Conservation (phyloP, 139 green algal genomes). For the Picochlorum sp. region DNA sequence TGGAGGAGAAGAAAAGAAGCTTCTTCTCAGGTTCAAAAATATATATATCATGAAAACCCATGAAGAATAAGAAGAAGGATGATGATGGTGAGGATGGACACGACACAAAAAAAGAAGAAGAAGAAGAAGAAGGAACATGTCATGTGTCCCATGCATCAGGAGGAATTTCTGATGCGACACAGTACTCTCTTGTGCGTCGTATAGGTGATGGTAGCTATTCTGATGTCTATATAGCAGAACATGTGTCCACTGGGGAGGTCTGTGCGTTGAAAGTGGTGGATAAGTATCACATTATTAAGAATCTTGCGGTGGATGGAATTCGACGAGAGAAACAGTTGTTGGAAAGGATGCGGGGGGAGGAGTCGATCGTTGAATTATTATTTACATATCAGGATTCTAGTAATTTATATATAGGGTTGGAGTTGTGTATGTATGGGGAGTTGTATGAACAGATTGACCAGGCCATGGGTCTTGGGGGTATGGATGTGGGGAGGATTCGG, state of each 20-base stretch:
- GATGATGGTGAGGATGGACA: no score
- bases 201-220: slow-evolving; percentile 61
- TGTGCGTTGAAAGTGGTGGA: slow-evolving; percentile 64
- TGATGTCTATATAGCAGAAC: slow-evolving; percentile 43
- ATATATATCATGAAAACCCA: no score
- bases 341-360: slow-evolving; percentile 36
- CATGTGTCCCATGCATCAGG: no score
- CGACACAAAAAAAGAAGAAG: no score
- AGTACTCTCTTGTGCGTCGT: slow-evolving; percentile 28
- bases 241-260: slow-evolving; percentile 15
- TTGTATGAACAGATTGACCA: slow-evolving; percentile 44
- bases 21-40: no score
- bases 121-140: no score
- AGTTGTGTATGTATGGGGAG: slow-evolving; percentile 43
- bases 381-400: slow-evolving; percentile 59
- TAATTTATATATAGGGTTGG: slow-evolving; percentile 42
- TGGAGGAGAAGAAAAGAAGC: no score
- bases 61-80: no score
- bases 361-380: slow-evolving; percentile 45
- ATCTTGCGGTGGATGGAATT: slow-evolving; percentile 53
- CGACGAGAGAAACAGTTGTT: slow-evolving; percentile 47
- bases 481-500: slow-evolving; percentile 29
- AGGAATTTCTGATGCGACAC: slow-evolving; percentile 8
- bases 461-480: slow-evolving; percentile 2
- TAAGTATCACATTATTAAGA: slow-evolving; percentile 54